A percentile compares a stretch with the other conserved stretches of the same genome.
Evolutionary conservation across 805 yeast species (phyloP).

Genomic region (Monosporozyma aquatica): DNA sequence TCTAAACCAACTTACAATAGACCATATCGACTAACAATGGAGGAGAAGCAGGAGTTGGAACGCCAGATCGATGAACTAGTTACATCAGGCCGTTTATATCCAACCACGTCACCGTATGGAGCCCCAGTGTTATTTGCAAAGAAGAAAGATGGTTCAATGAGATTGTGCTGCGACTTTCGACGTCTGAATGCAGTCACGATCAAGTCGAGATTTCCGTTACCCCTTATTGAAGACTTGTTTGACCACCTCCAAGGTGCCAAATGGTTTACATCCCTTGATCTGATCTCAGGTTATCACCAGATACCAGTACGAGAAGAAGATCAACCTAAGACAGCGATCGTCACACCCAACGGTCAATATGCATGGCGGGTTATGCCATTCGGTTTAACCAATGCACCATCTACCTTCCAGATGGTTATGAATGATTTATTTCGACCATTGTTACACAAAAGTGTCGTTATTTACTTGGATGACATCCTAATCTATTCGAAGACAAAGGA

Average conservation of each 20-base stretch:
- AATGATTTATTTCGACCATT: neutral
- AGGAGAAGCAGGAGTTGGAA: neutral
- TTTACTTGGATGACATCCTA: constrained; percentile 4
- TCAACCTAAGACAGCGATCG: constrained; percentile 3
- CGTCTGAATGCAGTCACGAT: constrained; percentile 4
- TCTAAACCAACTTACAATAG: neutral
- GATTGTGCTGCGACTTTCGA: constrained; percentile 6
- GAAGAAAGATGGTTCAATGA: neutral
- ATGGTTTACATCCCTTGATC: constrained; percentile 6
- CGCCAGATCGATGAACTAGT: neutral
- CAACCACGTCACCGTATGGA: neutral
- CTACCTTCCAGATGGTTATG: constrained; percentile 3
- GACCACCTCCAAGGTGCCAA: neutral
- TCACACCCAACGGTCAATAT: neutral
- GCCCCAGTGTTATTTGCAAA: neutral
- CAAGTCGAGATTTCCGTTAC: constrained; percentile 3
- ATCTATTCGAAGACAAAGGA: neutral
- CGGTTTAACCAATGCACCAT: constrained; percentile 5
- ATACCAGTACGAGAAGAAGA: constrained; percentile 8
- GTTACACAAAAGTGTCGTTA: neutral
- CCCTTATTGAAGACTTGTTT: constrained; percentile 2
- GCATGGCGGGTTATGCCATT: constrained; percentile 6
- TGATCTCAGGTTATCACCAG: constrained; percentile 12
- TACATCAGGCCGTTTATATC: neutral
- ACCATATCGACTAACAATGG: neutral